Evolutionary conservation across 108 stramenopile genomes (phyloP).

Genomic region (Ochromonas danica): DNA sequence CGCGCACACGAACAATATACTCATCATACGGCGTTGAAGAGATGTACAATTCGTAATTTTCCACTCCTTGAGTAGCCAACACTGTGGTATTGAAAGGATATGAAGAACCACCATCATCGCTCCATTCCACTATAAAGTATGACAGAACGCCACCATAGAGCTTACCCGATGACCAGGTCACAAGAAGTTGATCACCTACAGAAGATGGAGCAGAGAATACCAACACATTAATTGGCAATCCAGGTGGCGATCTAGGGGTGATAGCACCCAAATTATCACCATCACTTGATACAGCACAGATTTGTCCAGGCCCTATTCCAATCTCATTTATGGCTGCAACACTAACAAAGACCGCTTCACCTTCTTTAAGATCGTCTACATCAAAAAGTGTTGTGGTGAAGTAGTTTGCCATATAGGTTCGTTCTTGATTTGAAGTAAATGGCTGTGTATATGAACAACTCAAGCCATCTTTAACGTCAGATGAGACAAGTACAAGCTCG

Average conservation of each 20-base stretch:
- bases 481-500: conserved; percentile 1
- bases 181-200: background rate
- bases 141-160: background rate
- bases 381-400: background rate
- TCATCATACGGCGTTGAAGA: background rate
- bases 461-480: background rate
- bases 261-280: conserved; percentile 28
- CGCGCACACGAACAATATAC: conserved; percentile 19
- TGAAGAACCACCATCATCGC: conserved; percentile 8
- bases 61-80: background rate
- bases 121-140: conserved; percentile 14
- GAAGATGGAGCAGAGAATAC: conserved; percentile 26
- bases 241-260: conserved; percentile 21
- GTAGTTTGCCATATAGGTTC: background rate
- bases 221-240: conserved; percentile 2
- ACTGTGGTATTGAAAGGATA: background rate
- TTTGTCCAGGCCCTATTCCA: conserved; percentile 26
- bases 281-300: conserved; percentile 26
- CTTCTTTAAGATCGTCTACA: background rate
- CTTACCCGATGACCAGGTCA: conserved; percentile 10
- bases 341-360: conserved; percentile 4
- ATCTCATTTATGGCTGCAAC: conserved; percentile 22
- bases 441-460: background rate
- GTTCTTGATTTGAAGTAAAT: background rate
- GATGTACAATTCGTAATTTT: background rate